phyloP scores from a whole-genome alignment of 1,284 basidiomycete species.

The Pisolithus thermaeus region DNA sequence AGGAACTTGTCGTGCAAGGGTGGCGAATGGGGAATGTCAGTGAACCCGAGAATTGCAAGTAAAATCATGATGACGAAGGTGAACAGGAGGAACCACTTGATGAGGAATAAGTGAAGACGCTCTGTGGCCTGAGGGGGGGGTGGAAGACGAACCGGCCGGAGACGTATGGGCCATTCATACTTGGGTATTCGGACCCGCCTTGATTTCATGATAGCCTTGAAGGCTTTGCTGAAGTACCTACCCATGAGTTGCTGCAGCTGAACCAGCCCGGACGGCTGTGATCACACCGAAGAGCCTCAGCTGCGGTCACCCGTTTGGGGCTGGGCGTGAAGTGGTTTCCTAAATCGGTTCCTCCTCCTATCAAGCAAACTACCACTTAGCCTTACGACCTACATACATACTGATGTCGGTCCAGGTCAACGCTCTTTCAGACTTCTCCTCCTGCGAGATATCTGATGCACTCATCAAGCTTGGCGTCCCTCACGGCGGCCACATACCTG shows the following conservation, averaged over 20 bases:
- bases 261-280: too few species aligned
- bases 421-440: conserved; percentile 47
- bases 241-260: conserved; percentile 13
- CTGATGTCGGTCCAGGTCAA: conserved; percentile 16
- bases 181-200: conserved; percentile 51
- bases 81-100: conserved; percentile 69
- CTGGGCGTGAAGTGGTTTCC: not conserved
- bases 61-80: conserved; percentile 59
- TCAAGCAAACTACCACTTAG: too few species aligned
- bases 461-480: conserved; percentile 77
- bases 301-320: too few species aligned
- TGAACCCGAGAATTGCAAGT: conserved; percentile 70
- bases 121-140: conserved; percentile 1
- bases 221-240: conserved; percentile 30
- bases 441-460: conserved; percentile 89
- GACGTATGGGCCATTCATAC: conserved; percentile 64
- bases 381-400: not conserved
- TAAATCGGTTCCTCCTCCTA: not conserved
- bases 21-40: conserved; percentile 56
- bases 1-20: conserved; percentile 81
- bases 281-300: too few species aligned
- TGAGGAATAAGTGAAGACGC: conserved; percentile 1
- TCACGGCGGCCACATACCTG: conserved; percentile 80
- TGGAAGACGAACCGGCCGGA: conserved; percentile 56
- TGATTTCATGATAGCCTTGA: conserved; percentile 53